Conservation (phyloP, 1,284 basidiomycete species). For the Pascua sp. region DNA sequence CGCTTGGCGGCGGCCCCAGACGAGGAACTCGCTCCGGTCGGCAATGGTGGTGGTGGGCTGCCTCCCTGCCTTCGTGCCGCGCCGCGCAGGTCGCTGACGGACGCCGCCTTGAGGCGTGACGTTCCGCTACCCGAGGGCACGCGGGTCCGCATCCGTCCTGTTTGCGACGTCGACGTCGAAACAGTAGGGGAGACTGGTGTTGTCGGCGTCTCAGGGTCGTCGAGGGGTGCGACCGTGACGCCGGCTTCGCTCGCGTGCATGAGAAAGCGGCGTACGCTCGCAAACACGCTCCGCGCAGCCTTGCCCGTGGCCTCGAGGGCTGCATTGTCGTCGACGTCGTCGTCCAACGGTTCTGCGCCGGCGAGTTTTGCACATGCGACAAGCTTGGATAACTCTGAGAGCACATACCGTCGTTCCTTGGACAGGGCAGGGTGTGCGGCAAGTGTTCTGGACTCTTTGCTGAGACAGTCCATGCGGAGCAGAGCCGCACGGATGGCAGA, state of each 20-base stretch:
- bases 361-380: constrained; percentile 77
- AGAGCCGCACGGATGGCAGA: constrained; percentile 90
- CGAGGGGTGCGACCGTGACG: constrained; percentile 51
- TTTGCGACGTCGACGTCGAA: not conserved
- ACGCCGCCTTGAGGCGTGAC: constrained; percentile 50
- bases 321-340: constrained; percentile 30
- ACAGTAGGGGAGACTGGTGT: not conserved
- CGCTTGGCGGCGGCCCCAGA: constrained; percentile 8
- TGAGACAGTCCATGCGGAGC: constrained; percentile 77
- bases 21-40: constrained; percentile 20
- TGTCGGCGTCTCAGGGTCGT: no score
- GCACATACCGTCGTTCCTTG: constrained; percentile 74
- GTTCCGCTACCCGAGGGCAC: not conserved
- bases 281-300: constrained; percentile 50
- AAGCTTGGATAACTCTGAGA: constrained; percentile 75
- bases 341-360: constrained; percentile 25
- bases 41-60: constrained; percentile 38
- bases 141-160: not conserved
- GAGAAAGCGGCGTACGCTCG: constrained; percentile 51
- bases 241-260: constrained; percentile 74
- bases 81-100: constrained; percentile 57
- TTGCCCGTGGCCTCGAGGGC: constrained; percentile 49
- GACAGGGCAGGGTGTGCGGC: constrained; percentile 64
- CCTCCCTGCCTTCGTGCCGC: constrained; percentile 38
- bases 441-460: constrained; percentile 73